Percentiles rank a stretch among this genome's conserved stretches.
Conservation (phyloP, 768 basidiomycete genomes). For the Tricholoma bakamatsutake region DNA sequence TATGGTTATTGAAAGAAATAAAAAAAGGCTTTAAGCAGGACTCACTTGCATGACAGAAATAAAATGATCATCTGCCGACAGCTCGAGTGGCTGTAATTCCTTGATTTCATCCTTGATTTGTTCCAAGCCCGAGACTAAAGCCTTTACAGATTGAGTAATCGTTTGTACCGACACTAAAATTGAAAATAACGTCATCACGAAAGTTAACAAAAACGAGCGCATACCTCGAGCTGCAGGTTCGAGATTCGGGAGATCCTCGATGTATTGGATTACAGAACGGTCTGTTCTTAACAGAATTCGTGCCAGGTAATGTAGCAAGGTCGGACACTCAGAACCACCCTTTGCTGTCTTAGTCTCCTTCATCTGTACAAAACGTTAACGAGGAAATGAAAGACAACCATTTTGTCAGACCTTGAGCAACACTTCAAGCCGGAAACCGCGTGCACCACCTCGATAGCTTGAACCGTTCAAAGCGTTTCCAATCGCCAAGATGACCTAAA, state of each 20-base stretch:
- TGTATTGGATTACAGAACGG: constrained; percentile 59
- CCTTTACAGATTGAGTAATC: constrained; percentile 51
- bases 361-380: constrained; percentile 39
- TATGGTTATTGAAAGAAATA: neutral
- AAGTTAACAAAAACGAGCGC: constrained; percentile 11
- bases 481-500: constrained; percentile 67
- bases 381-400: constrained; percentile 4
- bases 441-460: constrained; percentile 77
- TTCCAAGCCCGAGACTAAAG: constrained; percentile 48
- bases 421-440: constrained; percentile 80
- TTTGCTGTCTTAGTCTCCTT: constrained; percentile 78
- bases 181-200: neutral
- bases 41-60: constrained; percentile 63
- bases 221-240: constrained; percentile 80
- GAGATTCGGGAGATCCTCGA: constrained; percentile 75
- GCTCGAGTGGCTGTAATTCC: constrained; percentile 26
- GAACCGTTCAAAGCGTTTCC: constrained; percentile 83
- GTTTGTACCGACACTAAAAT: constrained; percentile 70
- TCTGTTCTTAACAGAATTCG: constrained; percentile 64
- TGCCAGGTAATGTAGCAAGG: constrained; percentile 88
- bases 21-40: neutral
- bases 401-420: constrained; percentile 60
- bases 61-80: constrained; percentile 53
- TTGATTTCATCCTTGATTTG: constrained; percentile 55
- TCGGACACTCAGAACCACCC: constrained; percentile 67